Evolutionary conservation across 352 stramenopile genomes (phyloP).

Genomic region (Thraustochytrium sp.): DNA sequence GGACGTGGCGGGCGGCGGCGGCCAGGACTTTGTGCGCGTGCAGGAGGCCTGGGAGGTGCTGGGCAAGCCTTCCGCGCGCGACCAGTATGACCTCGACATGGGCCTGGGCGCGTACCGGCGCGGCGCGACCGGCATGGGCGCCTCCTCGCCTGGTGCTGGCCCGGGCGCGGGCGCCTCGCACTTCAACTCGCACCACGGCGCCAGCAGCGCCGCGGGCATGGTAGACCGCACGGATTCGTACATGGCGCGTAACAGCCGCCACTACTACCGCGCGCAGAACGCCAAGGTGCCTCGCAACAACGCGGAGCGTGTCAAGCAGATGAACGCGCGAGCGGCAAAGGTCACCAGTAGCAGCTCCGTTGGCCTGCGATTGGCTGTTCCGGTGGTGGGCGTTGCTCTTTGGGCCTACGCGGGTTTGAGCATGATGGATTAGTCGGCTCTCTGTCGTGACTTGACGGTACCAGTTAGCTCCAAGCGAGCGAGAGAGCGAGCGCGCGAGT

Average conservation of each 20-base stretch:
- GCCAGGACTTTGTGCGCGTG: constrained; percentile 23
- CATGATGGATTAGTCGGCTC: not conserved
- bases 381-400: not conserved
- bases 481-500: no score
- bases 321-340: not conserved
- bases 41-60: constrained; percentile 33
- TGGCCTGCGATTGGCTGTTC: not conserved
- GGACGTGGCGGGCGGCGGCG: constrained; percentile 56
- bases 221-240: not conserved
- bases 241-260: not conserved
- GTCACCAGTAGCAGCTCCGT: not conserved
- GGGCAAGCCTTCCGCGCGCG: not conserved
- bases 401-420: not conserved
- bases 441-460: no score
- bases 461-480: no score
- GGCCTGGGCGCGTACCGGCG: not conserved
- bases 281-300: not conserved
- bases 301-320: not conserved
- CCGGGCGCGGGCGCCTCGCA: not conserved
- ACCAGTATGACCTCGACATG: not conserved
- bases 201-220: not conserved
- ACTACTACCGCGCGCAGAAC: not conserved
- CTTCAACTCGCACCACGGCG: not conserved
- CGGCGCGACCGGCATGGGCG: not conserved
- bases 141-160: not conserved